Conservation (phyloP, 2,329 filamentous ascomycete genomes). For the Fusarium sp. region DNA sequence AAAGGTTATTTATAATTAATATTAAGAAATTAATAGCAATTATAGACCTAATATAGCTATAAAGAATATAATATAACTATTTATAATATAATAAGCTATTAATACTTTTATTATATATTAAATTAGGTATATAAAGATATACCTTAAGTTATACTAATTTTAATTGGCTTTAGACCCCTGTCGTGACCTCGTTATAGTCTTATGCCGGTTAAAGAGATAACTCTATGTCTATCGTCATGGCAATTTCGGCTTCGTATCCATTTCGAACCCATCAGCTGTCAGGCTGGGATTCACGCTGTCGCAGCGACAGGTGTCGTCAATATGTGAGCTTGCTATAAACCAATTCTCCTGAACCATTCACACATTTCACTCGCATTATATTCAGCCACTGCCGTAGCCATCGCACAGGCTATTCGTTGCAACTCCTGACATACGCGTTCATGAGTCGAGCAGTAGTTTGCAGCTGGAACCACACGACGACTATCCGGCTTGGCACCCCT, state of each 20-base stretch:
- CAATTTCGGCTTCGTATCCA: conserved; percentile 25
- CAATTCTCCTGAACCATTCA: conserved; percentile 11
- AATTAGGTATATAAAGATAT: too few species aligned
- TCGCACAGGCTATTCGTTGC: conserved; percentile 12
- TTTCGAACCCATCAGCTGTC: conserved; percentile 9
- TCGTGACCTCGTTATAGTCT: too few species aligned
- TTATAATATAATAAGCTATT: too few species aligned
- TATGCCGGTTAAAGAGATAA: too few species aligned
- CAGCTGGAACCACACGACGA: conserved; percentile 11
- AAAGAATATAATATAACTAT: too few species aligned
- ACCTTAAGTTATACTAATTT: too few species aligned
- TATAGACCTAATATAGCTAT: too few species aligned
- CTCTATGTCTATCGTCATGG: conserved; percentile 16
- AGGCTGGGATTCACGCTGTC: conserved; percentile 27
- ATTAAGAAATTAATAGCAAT: too few species aligned
- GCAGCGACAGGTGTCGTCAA: conserved; percentile 30
- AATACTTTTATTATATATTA: too few species aligned
- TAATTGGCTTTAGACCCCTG: too few species aligned
- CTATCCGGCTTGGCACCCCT: conserved; percentile 36
- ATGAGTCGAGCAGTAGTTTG: conserved; percentile 31
- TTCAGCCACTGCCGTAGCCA: conserved; percentile 19
- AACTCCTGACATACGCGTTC: conserved; percentile 8
- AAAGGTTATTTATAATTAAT: too few species aligned
- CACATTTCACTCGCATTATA: neutral
- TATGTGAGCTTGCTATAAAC: conserved; percentile 30